Percentiles rank a stretch among this genome's conserved stretches.
Evolutionary conservation across 176 grass and related monocot genomes (phyloP).

Genomic region (Puccinellia tenuiflora): DNA sequence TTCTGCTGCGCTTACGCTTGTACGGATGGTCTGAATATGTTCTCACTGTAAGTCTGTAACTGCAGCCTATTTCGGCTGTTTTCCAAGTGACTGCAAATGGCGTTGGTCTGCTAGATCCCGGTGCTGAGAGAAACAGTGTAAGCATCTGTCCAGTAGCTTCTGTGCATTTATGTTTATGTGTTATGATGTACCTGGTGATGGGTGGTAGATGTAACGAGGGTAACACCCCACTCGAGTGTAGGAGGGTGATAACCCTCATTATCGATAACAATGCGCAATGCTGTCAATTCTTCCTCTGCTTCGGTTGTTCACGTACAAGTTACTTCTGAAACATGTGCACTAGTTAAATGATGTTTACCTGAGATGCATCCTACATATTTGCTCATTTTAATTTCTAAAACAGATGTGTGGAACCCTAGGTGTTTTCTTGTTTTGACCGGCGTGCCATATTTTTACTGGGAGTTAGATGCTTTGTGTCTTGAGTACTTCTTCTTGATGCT

Average conservation of each 20-base stretch:
- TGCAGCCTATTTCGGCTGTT: constrained; percentile 62
- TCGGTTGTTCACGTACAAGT: background rate
- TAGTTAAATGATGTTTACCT: background rate
- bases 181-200: background rate
- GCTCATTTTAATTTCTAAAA: background rate
- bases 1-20: background rate
- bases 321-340: background rate
- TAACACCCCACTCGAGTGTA: background rate
- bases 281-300: background rate
- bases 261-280: background rate
- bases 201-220: background rate
- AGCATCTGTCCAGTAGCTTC: background rate
- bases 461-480: background rate
- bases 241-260: background rate
- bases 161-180: background rate
- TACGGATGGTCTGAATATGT: background rate
- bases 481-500: background rate
- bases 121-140: constrained; percentile 70
- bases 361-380: background rate
- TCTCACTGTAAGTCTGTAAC: background rate
- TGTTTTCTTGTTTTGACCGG: background rate
- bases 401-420: background rate
- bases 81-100: constrained; percentile 77
- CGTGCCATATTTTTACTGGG: background rate
- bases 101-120: constrained; percentile 74